Base-by-base conservation (phyloP, 2,329 filamentous ascomycete species). In the Niveomyces coronatus region DNA sequence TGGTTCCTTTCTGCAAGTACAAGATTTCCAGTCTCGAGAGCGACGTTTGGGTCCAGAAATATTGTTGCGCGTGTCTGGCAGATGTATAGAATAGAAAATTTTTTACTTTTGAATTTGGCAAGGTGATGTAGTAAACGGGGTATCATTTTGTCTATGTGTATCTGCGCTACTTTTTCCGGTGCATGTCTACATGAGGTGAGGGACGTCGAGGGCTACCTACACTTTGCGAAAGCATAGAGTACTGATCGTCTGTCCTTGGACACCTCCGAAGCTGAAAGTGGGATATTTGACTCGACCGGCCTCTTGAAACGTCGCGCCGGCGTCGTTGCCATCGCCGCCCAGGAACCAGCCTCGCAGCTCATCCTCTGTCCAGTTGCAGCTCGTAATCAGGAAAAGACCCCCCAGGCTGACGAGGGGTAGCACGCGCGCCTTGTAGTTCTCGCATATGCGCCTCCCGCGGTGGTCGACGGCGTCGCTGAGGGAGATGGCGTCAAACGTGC, bases 361-460 rank as follows among this genome's bases (percentile, higher is more conserved):
- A 28, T 78, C 74, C 64, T 91, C 87, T 1, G 89, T 96, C 91
- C 91, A 98, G 62, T 98, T 98, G 58, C 91, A 98, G 60, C 87
- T 95, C 39, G 91, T 96, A 38, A 98, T 76, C 43, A 95, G 61
- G 49, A 96, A 74, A 17, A 85, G 67, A 0, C 85, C 85, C 2
- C 79, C 81, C 1, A 61, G 63, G 49, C 75, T 77, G 36, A 96
- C 71, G 45, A 96, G 67, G 19, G 60, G 62, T 44, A 79, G 64
- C 22, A 89, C 79, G 37, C 76, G 74, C 32, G 71, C 68, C 33
- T 75, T 72, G 62, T 98, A 98, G 4, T 71, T 70, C 56, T 93
- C 85, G 54, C 78, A 83, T 10, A 83, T 67, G 38, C 82, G 71
- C 26, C 74, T 64, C 1, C 72, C 78, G 11, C 58, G 55, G 37